Base-by-base conservation (phyloP, 1,284 basidiomycete species). In the Irpex lacteus region DNA sequence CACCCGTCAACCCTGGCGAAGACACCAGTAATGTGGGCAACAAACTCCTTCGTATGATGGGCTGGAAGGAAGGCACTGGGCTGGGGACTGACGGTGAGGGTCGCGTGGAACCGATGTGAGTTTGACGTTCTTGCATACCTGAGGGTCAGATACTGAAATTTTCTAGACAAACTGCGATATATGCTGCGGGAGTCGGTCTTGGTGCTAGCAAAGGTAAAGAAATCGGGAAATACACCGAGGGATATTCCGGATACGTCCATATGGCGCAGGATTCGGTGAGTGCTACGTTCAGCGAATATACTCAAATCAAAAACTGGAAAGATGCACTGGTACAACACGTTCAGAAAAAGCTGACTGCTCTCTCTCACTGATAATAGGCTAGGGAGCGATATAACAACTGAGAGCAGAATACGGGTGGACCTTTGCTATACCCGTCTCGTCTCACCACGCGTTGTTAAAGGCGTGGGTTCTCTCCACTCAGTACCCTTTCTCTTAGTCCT, bases 21-120 rank as follows among this genome's bases (percentile, higher is more conserved):
- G 95, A 97, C 70, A 85, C 88, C 60, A 87, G 73, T 54, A 96
- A 97, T 69, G 85, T 95, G 7, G 95, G 95, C 9, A 96, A 96
- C 74, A 95, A 95, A 75, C 74, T 98, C 63, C 75, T 98, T 68
- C 94, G 94, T 74, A 95, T 96, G 85, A 97, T 98, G 95, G 95
- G 96, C 0, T 98, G 95, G 95, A 91, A 84, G 65, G 88, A 92
- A 71, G 95, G 95, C 2, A 89, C 85, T n/a, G 95, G 95, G 0
- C 77, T 98, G 50, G 95, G 95, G 0, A 82, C 84, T 5, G 83
- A 82, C 62, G 92, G 89, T 5, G 92, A 93, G 63, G 95, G 95
- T 19, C 79, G 94, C 61, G 88, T 94, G 15, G 94, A 95, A 60
- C 95, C 95, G 2, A 88, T 98, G 85, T 89, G 76, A 63, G 89